These are phyloP conservation scores for Pseudogymnoascus sp. DNA, from an alignment of 2,329 filamentous ascomycete genomes.

Conservation along the genomic window DNA sequence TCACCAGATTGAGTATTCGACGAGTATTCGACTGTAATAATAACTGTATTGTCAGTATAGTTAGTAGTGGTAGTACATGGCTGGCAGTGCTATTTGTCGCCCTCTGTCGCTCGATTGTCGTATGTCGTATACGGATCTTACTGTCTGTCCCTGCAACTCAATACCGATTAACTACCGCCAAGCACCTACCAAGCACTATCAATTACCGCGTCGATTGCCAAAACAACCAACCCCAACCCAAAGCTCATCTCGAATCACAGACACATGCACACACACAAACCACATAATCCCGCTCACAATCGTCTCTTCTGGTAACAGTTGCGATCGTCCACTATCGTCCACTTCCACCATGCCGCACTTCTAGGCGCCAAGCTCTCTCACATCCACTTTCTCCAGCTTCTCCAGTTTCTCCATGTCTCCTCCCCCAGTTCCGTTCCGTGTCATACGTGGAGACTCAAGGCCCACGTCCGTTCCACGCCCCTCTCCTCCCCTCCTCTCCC, in stretches of 20 bases:
- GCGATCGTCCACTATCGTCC: background rate
- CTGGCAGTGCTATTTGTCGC: too few relatives aligned
- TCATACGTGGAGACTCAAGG: background rate
- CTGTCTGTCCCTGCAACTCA: background rate
- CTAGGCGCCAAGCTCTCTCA: background rate
- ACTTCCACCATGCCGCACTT: background rate
- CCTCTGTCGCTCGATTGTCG: too few relatives aligned
- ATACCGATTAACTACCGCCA: background rate
- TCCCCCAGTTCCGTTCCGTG: background rate
- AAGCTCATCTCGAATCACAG: background rate
- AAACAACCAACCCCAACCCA: background rate
- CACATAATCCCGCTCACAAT: background rate
- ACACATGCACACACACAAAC: background rate
- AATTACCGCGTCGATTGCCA: background rate
- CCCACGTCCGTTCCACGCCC: background rate
- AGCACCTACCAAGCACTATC: background rate
- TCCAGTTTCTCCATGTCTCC: background rate
- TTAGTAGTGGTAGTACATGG: too few relatives aligned
- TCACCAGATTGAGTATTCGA: too few relatives aligned
- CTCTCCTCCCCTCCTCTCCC: background rate
- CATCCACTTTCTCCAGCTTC: constrained; percentile 4
- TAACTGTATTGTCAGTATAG: too few relatives aligned
- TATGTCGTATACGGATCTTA: too few relatives aligned
- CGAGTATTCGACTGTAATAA: too few relatives aligned
- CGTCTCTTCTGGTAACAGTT: constrained; percentile 6